These are phyloP conservation scores for Urochloa ruziziensis DNA, from an alignment of 176 grass and related monocot genomes.

Conservation along the genomic window DNA sequence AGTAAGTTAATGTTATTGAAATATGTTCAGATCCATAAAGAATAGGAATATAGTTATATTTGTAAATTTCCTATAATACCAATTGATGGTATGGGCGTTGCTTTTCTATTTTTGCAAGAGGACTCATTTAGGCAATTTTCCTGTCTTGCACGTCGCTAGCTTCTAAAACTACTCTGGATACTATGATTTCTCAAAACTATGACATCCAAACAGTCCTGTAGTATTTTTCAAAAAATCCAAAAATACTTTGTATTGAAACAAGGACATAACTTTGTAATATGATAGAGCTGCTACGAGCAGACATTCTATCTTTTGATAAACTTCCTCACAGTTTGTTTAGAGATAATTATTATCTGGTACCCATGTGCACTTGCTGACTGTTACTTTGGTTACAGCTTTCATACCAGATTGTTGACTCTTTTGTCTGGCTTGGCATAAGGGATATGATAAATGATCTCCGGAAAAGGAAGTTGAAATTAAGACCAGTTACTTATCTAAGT, in stretches of 20 bases:
- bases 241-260: background rate
- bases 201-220: background rate
- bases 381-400: slow-evolving; percentile 64
- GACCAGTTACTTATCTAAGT: slow-evolving; percentile 82
- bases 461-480: slow-evolving; percentile 69
- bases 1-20: slow-evolving; percentile 44
- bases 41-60: background rate
- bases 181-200: background rate
- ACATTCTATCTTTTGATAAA: background rate
- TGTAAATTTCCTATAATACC: background rate
- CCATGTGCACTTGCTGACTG: background rate
- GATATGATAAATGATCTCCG: slow-evolving; percentile 86
- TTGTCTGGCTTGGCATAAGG: slow-evolving; percentile 88
- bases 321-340: background rate
- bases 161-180: background rate
- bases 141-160: no score
- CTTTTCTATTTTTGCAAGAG: background rate
- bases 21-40: background rate
- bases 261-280: background rate
- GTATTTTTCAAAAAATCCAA: background rate
- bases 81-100: background rate
- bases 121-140: background rate
- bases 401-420: slow-evolving; percentile 84
- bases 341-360: background rate
- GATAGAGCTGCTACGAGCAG: background rate